Base-by-base conservation (phyloP, 2,329 filamentous ascomycete species). In the Herpomyces periplanetae region DNA sequence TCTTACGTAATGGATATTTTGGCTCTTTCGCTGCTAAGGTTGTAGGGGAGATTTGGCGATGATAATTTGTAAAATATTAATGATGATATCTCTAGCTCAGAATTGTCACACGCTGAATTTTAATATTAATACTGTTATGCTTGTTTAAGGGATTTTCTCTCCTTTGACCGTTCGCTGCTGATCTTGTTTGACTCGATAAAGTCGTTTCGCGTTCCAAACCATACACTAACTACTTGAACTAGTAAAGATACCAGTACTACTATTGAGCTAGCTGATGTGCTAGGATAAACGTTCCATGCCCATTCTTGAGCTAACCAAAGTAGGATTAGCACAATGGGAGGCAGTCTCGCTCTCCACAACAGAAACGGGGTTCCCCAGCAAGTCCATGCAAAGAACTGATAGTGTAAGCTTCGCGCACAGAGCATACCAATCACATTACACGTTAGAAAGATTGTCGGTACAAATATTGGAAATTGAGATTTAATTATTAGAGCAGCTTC, bases 221-320 rank as follows among this genome's bases (percentile, higher is more conserved):
- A 64, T 7, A 54, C 43, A 17, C 54, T 45, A 4, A 42, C 41
- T 1, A 75, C 55, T 8, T 63, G 64, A 6, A 51, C 33, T 8
- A 54, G 53, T 29, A 91, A 43, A 15, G 56, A 52, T 10, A 46
- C 47, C 7, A 96, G 64, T 5, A 71, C 73, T 4, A 49, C 41
- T 25, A 40, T 36, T 4, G 60, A 65, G 34, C 59, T 65, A 13
- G 34, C 26, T 21, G 45, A 38, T 13, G 59, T 63, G 34, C 69
- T 85, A n/a, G 73, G 73, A 34, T 64, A 88, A 5, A 73, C 56
- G 29, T 88, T 85, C 73, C 73, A 88, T 6, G 65, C 68, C 59
- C 63, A 73, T 37, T 88, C 73, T 38, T 88, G 73, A 23, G 53
- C 45, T 3, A 45, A 49, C 63, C 66, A 87, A 5, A 73, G 38